These are phyloP conservation scores for Schizochytrium sp. DNA, from an alignment of 108 stramenopile species.

Conservation along the genomic window DNA sequence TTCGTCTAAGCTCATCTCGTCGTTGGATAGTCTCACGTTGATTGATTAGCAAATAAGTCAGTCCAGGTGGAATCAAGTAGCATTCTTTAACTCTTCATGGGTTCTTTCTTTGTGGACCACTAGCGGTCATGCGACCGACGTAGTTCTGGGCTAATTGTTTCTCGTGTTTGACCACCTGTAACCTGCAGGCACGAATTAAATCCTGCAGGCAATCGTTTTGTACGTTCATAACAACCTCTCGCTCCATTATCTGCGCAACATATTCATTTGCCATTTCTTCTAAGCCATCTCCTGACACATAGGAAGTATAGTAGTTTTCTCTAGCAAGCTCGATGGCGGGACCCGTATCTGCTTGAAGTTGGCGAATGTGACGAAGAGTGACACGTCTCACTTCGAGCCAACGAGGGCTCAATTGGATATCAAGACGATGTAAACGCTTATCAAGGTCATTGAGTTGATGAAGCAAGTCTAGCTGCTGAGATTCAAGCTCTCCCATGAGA, in stretches of 20 bases:
- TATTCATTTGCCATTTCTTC: background rate
- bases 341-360: background rate
- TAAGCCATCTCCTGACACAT: background rate
- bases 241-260: background rate
- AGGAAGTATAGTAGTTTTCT: background rate
- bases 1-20: too few species aligned
- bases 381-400: background rate
- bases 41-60: too few species aligned
- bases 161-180: background rate
- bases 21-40: too few species aligned
- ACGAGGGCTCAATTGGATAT: background rate
- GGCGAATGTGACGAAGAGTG: background rate
- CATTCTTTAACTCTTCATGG: too few species aligned
- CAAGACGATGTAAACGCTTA: background rate
- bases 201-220: slow-evolving; percentile 23
- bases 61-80: too few species aligned
- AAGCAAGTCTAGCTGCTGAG: background rate
- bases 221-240: slow-evolving; percentile 1
- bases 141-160: background rate
- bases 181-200: background rate
- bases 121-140: background rate
- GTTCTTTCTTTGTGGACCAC: too few species aligned
- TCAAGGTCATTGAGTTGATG: background rate
- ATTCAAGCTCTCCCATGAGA: background rate
- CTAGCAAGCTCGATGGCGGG: background rate